These are phyloP conservation scores for Scheffersomyces cryptocercus DNA, from an alignment of 1,139 yeast genomes.

Conservation along the genomic window DNA sequence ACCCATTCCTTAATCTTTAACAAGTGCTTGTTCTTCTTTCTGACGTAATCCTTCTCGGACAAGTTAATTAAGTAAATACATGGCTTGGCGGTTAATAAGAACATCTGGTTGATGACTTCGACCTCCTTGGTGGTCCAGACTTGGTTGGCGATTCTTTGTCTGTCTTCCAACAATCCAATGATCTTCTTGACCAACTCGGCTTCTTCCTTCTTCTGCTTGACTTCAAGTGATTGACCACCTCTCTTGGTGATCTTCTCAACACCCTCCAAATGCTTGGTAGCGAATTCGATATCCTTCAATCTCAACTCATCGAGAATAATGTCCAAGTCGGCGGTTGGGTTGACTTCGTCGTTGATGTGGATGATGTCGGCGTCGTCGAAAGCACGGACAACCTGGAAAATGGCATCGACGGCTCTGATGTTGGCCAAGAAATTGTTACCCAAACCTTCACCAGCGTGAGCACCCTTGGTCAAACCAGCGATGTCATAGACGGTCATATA, in stretches of 20 bases:
- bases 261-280: constrained; percentile 84
- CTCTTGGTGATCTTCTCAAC: constrained; percentile 84
- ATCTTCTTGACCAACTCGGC: constrained; percentile 77
- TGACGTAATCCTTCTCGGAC: constrained; percentile 89
- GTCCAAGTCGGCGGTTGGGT: constrained; percentile 93
- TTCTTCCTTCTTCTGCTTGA: constrained; percentile 92
- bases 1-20: constrained; percentile 95
- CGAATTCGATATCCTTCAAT: constrained; percentile 95
- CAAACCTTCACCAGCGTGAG: constrained; percentile 95
- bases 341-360: constrained; percentile 97
- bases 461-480: constrained; percentile 98
- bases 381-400: constrained; percentile 96
- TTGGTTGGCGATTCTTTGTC: constrained; percentile 90
- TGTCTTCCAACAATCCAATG: constrained; percentile 73
- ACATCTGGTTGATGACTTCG: constrained; percentile 84
- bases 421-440: constrained; percentile 98
- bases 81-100: constrained; percentile 91
- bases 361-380: constrained; percentile 98
- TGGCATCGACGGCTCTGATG: constrained; percentile 97
- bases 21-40: constrained; percentile 97
- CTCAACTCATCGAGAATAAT: constrained; percentile 91
- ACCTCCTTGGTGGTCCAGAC: constrained; percentile 89
- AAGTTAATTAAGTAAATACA: constrained; percentile 92
- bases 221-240: constrained; percentile 96
- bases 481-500: constrained; percentile 92